These are phyloP conservation scores for Alternaria novae-zelandiae DNA, from an alignment of 2,329 filamentous ascomycete genomes.

Conservation along the genomic window DNA sequence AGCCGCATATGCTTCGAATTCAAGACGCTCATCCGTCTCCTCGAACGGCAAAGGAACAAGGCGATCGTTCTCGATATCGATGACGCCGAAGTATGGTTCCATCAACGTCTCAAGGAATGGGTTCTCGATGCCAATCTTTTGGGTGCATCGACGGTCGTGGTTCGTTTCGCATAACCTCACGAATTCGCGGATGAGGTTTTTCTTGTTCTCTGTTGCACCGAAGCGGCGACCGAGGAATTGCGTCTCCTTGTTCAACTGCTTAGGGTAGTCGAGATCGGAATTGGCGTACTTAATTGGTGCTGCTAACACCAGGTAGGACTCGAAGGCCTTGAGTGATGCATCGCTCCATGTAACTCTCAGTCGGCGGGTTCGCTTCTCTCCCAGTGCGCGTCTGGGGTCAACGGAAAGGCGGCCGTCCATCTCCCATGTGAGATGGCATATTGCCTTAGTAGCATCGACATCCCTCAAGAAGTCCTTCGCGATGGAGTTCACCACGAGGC, in stretches of 20 bases:
- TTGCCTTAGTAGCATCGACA: neutral
- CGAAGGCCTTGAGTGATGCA: neutral
- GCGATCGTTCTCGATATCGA: neutral
- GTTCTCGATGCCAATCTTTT: neutral
- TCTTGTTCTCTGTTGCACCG: neutral
- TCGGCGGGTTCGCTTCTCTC: neutral
- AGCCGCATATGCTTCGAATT: neutral
- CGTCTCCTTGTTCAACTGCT: neutral
- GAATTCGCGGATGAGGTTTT: neutral
- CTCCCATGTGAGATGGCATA: neutral
- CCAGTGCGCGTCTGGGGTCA: neutral
- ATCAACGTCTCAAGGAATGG: neutral
- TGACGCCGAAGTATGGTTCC: neutral
- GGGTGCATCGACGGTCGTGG: neutral
- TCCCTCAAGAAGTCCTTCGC: neutral
- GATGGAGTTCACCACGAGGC: neutral
- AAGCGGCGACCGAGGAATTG: neutral
- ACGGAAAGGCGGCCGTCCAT: neutral
- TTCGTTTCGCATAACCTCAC: rapidly evolving
- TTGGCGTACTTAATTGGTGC: neutral
- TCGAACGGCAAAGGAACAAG: neutral
- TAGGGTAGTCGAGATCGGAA: neutral
- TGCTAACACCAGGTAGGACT: neutral
- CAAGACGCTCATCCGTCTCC: neutral
- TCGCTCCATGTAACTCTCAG: neutral